Percentiles rank a stretch among this genome's conserved stretches.
Conservation (phyloP, 108 stramenopile genomes). For the Licmophora abbreviata region DNA sequence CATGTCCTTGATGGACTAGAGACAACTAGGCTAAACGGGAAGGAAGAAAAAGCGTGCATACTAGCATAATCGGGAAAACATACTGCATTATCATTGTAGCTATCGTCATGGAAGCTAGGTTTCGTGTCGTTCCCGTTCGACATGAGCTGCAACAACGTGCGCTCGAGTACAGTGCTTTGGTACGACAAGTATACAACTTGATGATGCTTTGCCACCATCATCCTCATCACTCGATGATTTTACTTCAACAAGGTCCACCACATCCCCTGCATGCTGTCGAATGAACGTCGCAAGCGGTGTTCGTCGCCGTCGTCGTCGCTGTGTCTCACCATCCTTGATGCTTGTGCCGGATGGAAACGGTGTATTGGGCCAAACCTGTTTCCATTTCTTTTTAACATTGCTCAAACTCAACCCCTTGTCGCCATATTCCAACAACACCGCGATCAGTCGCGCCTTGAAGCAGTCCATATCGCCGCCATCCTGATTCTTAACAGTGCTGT, state of each 20-base stretch:
- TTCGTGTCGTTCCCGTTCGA: no score
- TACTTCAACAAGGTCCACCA: not conserved
- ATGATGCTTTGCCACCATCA: no score
- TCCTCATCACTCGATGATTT: no score
- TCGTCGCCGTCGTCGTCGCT: not conserved
- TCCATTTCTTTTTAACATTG: constrained; percentile 63
- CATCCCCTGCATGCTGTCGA: not conserved
- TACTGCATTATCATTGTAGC: no score
- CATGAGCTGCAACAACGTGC: no score
- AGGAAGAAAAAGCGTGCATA: no score
- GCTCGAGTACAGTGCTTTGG: no score
- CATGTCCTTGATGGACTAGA: constrained; percentile 9
- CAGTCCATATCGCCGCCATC: constrained; percentile 16
- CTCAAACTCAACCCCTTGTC: constrained; percentile 57
- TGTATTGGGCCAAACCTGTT: constrained; percentile 78
- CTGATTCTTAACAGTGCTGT: not conserved
- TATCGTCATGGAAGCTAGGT: no score
- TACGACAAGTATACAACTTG: no score
- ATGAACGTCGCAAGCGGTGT: not conserved
- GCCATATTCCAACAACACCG: constrained; percentile 75
- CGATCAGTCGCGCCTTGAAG: constrained; percentile 64
- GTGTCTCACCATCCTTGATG: not conserved
- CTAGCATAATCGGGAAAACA: no score
- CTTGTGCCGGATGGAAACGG: constrained; percentile 43
- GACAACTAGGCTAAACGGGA: no score